Percentiles rank a stretch among this genome's conserved stretches.
Evolutionary conservation across 2,329 filamentous ascomycete genomes (phyloP).

Genomic region (Clonostachys sp.): DNA sequence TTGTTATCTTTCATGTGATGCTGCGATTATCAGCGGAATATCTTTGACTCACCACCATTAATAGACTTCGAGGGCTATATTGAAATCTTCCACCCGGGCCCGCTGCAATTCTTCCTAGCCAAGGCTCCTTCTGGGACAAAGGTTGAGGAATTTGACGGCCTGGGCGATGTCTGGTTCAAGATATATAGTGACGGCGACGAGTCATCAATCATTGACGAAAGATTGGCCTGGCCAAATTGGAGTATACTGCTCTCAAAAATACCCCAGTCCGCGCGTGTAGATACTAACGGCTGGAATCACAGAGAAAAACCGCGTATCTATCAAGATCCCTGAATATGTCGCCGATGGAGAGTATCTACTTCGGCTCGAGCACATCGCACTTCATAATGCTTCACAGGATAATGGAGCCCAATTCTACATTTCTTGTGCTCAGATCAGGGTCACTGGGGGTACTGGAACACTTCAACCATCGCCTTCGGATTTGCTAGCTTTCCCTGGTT

Average conservation of each 20-base stretch:
- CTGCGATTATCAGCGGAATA: no score
- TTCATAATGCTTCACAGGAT: slow-evolving; percentile 32
- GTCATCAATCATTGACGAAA: no score
- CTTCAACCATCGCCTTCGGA: slow-evolving; percentile 21
- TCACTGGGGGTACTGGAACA: slow-evolving; percentile 33
- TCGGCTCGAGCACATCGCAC: slow-evolving; percentile 41
- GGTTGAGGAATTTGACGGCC: slow-evolving; percentile 27
- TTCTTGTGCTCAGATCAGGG: slow-evolving; percentile 31
- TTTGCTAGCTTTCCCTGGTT: slow-evolving; percentile 32
- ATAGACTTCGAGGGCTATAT: slow-evolving; percentile 24
- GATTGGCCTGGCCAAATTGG: no score
- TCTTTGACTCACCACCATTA: no score
- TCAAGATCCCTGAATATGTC: slow-evolving; percentile 34
- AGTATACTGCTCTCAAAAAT: no score
- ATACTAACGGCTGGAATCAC: no score
- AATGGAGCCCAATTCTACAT: slow-evolving; percentile 42
- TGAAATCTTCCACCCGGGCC: slow-evolving; percentile 33
- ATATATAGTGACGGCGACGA: slow-evolving; percentile 28
- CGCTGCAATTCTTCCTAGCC: slow-evolving; percentile 27
- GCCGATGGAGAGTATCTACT: slow-evolving; percentile 43
- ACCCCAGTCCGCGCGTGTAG: no score
- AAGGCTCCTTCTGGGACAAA: slow-evolving; percentile 21
- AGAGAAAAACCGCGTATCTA: no score
- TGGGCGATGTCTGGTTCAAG: slow-evolving; percentile 30
- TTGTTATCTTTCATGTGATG: no score